phyloP scores from a whole-genome alignment of 345 rosid genomes.

The Syzygium oleosum region DNA sequence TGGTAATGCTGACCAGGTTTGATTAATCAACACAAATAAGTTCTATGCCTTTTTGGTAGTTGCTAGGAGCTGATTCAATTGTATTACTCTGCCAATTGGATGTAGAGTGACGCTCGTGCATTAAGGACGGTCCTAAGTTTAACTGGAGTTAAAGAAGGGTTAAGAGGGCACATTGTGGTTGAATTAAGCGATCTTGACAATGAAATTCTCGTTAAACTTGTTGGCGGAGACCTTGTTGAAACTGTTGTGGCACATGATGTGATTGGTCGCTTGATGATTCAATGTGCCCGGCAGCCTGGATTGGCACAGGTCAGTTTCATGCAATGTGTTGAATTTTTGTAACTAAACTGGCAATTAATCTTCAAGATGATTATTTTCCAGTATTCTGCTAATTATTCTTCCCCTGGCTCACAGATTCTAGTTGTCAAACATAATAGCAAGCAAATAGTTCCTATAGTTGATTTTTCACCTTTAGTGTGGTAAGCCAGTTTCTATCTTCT shows the following conservation, averaged over 20 bases:
- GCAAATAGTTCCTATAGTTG: neutral
- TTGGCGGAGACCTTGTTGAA: constrained; percentile 68
- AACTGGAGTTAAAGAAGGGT: constrained; percentile 68
- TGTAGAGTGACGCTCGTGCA: constrained; percentile 79
- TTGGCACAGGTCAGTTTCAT: constrained; percentile 54
- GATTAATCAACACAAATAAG: constrained; percentile 4
- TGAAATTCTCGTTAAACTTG: constrained; percentile 75
- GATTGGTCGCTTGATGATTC: constrained; percentile 78
- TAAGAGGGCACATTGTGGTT: constrained; percentile 66
- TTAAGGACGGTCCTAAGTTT: constrained; percentile 69
- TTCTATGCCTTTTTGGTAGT: neutral
- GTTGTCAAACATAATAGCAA: neutral
- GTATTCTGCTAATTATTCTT: neutral
- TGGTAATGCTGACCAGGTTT: constrained; percentile 84
- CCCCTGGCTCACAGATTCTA: neutral
- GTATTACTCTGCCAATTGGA: neutral
- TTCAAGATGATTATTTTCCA: neutral
- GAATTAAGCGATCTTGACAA: constrained; percentile 75
- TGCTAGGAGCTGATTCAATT: neutral
- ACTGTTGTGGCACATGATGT: constrained; percentile 82
- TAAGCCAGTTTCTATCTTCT: too few relatives aligned
- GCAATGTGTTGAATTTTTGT: neutral
- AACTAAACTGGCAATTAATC: neutral
- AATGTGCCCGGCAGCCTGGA: constrained; percentile 77
- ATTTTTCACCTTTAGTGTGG: too few relatives aligned